Evolutionary conservation across 371 early-diverging fungal genomes (phyloP).

Genomic region (Mucor velutinosus): DNA sequence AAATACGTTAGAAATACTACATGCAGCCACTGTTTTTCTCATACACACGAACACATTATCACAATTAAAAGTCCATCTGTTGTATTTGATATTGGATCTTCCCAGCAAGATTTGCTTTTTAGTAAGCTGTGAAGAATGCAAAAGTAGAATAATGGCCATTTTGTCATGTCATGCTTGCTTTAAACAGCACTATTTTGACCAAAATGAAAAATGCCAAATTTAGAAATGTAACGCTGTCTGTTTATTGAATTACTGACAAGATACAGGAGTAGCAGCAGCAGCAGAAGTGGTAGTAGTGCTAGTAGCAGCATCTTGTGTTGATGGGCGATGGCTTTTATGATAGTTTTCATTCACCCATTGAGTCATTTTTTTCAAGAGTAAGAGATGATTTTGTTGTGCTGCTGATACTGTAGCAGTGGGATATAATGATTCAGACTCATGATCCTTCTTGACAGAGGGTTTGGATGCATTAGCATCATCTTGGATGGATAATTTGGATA

Average conservation of each 20-base stretch:
- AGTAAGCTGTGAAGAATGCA: conserved; percentile 1
- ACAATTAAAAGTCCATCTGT: neutral
- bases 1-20: neutral
- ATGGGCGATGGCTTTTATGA: neutral
- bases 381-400: neutral
- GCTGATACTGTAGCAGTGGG: neutral
- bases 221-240: neutral
- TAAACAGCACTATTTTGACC: neutral
- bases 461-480: neutral
- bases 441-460: neutral
- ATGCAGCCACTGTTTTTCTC: neutral
- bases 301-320: neutral
- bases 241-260: conserved; percentile 12
- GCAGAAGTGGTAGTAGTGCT: neutral
- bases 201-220: conserved; percentile 8
- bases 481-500: conserved; percentile 18
- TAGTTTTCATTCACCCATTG: conserved; percentile 26
- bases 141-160: neutral
- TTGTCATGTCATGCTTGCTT: neutral
- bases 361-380: conserved; percentile 17
- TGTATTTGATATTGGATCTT: neutral
- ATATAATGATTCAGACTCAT: conserved; percentile 13
- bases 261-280: neutral
- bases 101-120: neutral
- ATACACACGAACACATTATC: neutral